phyloP scores from a whole-genome alignment of 805 yeast species.

The Saturnispora bothae region DNA sequence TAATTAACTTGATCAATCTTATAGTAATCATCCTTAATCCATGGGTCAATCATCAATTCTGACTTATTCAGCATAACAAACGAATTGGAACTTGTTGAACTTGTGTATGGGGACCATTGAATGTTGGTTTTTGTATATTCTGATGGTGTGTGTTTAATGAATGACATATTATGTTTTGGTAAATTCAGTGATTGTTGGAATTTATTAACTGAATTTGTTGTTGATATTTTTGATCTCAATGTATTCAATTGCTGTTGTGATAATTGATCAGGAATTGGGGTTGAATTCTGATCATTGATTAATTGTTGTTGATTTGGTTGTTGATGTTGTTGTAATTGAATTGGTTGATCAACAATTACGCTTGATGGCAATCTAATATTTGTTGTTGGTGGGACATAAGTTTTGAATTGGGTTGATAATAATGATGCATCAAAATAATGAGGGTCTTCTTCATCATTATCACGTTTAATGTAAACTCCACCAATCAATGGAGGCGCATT shows the following conservation, averaged over 20 bases:
- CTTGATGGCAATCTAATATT: constrained; percentile 20
- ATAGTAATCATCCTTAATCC: constrained; percentile 25
- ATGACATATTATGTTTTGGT: constrained; percentile 8
- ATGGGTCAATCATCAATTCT: constrained; percentile 26
- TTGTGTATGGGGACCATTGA: constrained; percentile 24
- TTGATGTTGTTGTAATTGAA: constrained; percentile 2
- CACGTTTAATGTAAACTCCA: constrained; percentile 72
- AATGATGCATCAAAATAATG: constrained; percentile 37
- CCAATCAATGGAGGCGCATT: constrained; percentile 95
- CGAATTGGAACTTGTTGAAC: constrained; percentile 24
- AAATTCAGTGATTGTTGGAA: constrained; percentile 10
- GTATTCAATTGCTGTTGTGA: constrained; percentile 5
- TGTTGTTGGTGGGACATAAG: constrained; percentile 24
- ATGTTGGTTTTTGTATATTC: constrained; percentile 23
- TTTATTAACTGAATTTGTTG: constrained; percentile 4
- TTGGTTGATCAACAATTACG: constrained; percentile 9
- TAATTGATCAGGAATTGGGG: constrained; percentile 8
- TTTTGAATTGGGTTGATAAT: constrained; percentile 20
- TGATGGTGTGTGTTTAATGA: constrained; percentile 24
- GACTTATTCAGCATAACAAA: constrained; percentile 29
- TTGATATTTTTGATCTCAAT: constrained; percentile 4
- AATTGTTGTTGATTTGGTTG: not conserved
- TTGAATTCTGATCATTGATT: no score
- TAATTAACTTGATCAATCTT: constrained; percentile 26
- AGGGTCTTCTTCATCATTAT: constrained; percentile 69